These are phyloP conservation scores for Urtica urens DNA, from an alignment of 306 rosid genomes.

Conservation along the genomic window DNA sequence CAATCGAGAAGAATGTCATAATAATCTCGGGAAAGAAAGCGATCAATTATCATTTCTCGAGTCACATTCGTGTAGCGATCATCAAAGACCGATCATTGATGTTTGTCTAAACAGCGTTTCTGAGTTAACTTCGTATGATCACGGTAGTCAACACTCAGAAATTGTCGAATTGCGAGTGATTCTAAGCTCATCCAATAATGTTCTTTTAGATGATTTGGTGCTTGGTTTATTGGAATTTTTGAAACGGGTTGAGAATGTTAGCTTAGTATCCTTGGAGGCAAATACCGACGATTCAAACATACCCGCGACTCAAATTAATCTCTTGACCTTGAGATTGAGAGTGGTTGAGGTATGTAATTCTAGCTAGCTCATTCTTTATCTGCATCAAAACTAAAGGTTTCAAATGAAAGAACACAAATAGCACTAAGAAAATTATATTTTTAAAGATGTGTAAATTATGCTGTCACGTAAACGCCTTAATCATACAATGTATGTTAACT, in stretches of 20 bases:
- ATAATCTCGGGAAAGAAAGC: constrained; percentile 2
- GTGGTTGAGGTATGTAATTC: constrained; percentile 44
- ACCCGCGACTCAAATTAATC: constrained; percentile 23
- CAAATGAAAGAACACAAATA: too few relatives aligned
- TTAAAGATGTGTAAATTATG: too few relatives aligned
- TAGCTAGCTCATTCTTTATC: background rate
- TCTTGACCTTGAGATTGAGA: constrained; percentile 44
- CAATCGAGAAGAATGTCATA: constrained; percentile 13
- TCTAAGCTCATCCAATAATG: constrained; percentile 37
- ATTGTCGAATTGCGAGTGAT: constrained; percentile 48
- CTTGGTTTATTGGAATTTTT: constrained; percentile 59
- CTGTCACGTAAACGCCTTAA: too few relatives aligned
- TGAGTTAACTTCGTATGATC: constrained; percentile 36
- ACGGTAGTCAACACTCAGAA: constrained; percentile 28
- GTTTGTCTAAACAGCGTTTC: constrained; percentile 32
- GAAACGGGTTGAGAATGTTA: constrained; percentile 31
- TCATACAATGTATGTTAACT: too few relatives aligned
- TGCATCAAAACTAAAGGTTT: too few relatives aligned
- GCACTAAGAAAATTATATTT: too few relatives aligned
- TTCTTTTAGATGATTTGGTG: constrained; percentile 30
- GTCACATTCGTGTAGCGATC: background rate
- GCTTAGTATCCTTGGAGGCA: constrained; percentile 52
- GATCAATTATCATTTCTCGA: background rate
- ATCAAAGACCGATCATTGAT: constrained; percentile 11
- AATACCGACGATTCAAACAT: constrained; percentile 24